Evolutionary conservation across 768 basidiomycete genomes (phyloP), one percentile per base, ranked within the genome.

Genomic region (Auricularia heimuer): DNA sequence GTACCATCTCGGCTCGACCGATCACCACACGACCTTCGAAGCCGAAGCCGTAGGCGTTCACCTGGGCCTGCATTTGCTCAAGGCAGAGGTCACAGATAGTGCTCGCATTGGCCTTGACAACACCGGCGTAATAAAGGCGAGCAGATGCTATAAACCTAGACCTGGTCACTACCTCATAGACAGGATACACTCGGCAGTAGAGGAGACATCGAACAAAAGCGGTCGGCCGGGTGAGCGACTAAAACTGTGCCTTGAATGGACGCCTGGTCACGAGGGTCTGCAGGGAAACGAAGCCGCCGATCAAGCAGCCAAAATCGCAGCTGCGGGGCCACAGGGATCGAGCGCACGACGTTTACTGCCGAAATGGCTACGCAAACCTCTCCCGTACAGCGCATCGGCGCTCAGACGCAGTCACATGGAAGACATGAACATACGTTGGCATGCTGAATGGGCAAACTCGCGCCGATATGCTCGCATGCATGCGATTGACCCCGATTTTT

Each of bases 21-120:
- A 42, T 3, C 61, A 71, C 11, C 74, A 76, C 66, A 74, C 69
- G 0, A 73, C 74, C 0, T 74, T 72, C 44, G 72, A 75, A 63
- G 75, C 68, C 1, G 74, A 78, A 61, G n/a, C 69, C 0, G 70
- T 73, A 4, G 76, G 74, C 0, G 60, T 74, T 3, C 39, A 72
- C 0, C 64, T 78, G 3, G 74, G 67, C 0, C 11, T 72, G 2
- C 67, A 75, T 4, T 67, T 78, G 10, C 42, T 78, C 4, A 62
- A 56, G n/a, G 65, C 69, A 54, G 11, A 1, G 4, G 36, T 18
- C 14, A 12, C 61, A 0, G 6, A 37, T 1, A n/a, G 34, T 0
- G 68, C 67, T 0, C 63, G 64, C 0, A 63, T 75, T 0, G 60
- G n/a, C 0, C 35, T 73, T 1, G 71, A 75, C 64, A 74, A 70